Base-by-base conservation (phyloP, 345 rosid genomes). In the Garcia nutans region DNA sequence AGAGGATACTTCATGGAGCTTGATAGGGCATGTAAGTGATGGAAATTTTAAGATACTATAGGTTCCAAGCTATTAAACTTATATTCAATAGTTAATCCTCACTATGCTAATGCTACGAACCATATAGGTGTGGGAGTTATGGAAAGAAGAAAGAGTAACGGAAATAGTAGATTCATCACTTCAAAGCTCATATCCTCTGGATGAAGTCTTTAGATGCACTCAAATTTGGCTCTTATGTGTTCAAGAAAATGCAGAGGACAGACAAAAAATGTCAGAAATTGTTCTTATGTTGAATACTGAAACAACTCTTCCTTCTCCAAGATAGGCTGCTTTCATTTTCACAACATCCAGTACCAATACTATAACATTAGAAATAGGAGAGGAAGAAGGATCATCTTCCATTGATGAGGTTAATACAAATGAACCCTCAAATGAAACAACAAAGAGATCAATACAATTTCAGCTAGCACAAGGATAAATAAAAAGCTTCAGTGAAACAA, bases 21-120 rank as follows among this genome's bases (percentile, higher is more conserved):
- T 86, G n/a, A 3, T 69, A 71, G 82, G 78, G 72, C 73, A 65
- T 52, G 88, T 81, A 74, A 75, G 89, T 68, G 19, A 54, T 15
- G n/a, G 57, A 17, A 17, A 54, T 19, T 17, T 8, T 59, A 5
- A 17, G 26, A 16, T 24, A 22, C 22, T 7, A 11, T 6, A n/a
- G 24, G 41, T 10, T 2, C 10, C 20, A 3, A 20, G 20, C 16
- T 1, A 22, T 16, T 10, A 0, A 56, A 7, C 13, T 16, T 3
- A 20, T 52, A 31, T 23, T 24, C 50, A 15, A 50, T 13, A 11
- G 55, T 50, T 4, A 13, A n/a, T 23, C 1, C 9, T 5, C 15
- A 8, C 6, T 41, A 37, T 2, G 1, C 2, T 15, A 22, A 37
- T 37, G 0, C 3, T 24, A 41, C 77, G 17, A 10, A 49, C 13